Evolutionary conservation across 2,329 filamentous ascomycete genomes (phyloP), one percentile per base, ranked within the genome.

Genomic region (Paraphoma chrysanthemicola): DNA sequence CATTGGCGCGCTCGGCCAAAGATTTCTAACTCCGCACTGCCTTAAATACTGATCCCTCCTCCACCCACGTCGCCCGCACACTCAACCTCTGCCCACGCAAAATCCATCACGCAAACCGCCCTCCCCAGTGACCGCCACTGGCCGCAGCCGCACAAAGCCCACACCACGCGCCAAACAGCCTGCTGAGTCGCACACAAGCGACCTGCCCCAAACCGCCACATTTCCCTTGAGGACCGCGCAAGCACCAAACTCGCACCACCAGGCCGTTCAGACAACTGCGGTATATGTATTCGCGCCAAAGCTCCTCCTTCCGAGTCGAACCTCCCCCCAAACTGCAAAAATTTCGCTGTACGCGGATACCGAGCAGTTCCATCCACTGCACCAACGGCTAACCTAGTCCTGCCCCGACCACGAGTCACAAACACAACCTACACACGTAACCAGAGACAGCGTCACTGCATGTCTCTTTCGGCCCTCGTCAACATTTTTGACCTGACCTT

Each of bases 281-380:
- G 92, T 96, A 91, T 96, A 96, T 96, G 93, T 96, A 96, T 97
- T 93, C 93, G 92, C 90, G 92, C 91, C 90, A 90, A 88, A 87
- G 87, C 88, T 88, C 91, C 90, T 88, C 92, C 89, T 93, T 92
- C 88, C 91, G 89, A 91, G 90, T 94, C 89, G 88, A 90, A 84
- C 89, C 89, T 87, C 92, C 92, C 85, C 88, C 92, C 85, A 92
- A 92, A 91, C 92, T 96, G 91, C 92, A 93, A 88, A 86, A 90
- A 87, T 96, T 96, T 91, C 92, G 92, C 88, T 93, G 91, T 90
- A 86, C 89, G 88, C 89, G 91, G 86, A 96, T 91, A 88, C 91
- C 89, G 86, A 92, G 91, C 90, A 93, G 90, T 85, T 88, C 88
- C 80, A 88, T 93, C 82, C 90, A 92, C 81, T 90, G 88, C 83